Evolutionary conservation across 1,284 basidiomycete species (phyloP), one percentile per base, ranked within the genome.

Genomic region (Malassezia obtusa): DNA sequence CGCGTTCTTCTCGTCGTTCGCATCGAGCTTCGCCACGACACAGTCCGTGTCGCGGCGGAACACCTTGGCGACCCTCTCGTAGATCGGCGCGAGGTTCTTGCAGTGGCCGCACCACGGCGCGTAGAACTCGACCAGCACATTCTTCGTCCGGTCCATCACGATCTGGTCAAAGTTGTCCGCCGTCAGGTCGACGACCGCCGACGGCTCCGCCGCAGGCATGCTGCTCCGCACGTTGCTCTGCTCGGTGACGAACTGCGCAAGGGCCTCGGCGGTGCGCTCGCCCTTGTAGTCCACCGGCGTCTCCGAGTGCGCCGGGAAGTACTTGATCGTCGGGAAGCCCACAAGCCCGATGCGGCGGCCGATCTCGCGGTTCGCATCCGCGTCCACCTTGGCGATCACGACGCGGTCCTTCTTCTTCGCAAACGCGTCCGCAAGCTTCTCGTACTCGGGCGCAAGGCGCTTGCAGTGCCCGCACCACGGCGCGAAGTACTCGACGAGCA

Each of bases 311-410:
- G 76, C 74, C 47, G 83, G 80, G 75, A 92, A 94, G 88, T 87
- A 95, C 72, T 92, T 91, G 58, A 95, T 76, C 38, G 90, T 92
- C 7, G 90, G 90, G 78, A 81, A 92, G 40, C 89, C 89, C 15
- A 79, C 81, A 22, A 94, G 84, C 17, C 80, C 87, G 67, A 82
- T 89, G 74, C 84, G 54, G 32, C 58, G 50, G 26, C 60, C 85
- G 31, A 87, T 68, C 1, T 81, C 78, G 67, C 83, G 84, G 60
- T 89, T 85, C 54, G 86, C 86, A 67, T 95, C 90, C 1, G 89
- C 90, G 65, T 95, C 89, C 6, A 92, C 84, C 75, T 94, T 94
- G 58, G 89, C 90, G 60, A 95, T 83, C 49, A 88, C 65, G 22
- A 95, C 86, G 71, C 86, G 87, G 74, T 87, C 83, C 67, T 76